A percentile compares a stretch with the other conserved stretches of the same genome.
phyloP scores from a whole-genome alignment of 257 asterid genomes.

The Ehretia macrophylla region DNA sequence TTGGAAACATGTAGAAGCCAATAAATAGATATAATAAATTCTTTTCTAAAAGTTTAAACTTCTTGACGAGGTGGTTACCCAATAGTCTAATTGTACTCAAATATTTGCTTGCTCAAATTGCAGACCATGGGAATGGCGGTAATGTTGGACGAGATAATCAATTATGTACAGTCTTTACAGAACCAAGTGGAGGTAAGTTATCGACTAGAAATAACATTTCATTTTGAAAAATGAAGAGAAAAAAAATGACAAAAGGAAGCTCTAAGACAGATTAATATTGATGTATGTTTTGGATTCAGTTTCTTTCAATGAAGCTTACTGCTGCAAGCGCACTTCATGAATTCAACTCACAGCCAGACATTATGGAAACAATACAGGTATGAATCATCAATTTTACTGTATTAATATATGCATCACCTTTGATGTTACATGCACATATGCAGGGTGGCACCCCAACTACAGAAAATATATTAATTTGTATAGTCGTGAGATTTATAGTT shows the following conservation, averaged over 20 bases:
- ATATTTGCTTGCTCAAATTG: constrained; percentile 14
- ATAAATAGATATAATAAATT: no score
- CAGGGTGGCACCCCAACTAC: no score
- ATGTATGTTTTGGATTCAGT: constrained; percentile 34
- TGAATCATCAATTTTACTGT: not conserved
- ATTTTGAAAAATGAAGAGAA: not conserved
- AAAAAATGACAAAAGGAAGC: no score
- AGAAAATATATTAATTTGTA: no score
- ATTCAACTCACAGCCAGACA: constrained; percentile 55
- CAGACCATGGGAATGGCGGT: constrained; percentile 98
- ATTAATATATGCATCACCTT: no score
- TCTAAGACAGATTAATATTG: constrained; percentile 7
- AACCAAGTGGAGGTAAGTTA: constrained; percentile 81
- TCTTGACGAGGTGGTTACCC: no score
- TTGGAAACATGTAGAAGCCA: no score
- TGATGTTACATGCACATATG: no score
- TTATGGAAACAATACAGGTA: constrained; percentile 53
- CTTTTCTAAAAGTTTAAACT: no score
- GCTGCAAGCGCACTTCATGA: constrained; percentile 66
- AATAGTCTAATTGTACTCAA: no score
- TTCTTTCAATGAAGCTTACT: constrained; percentile 81
- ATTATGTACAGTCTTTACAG: constrained; percentile 83
- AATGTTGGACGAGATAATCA: constrained; percentile 90
- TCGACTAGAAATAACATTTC: not conserved
- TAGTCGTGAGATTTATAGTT: no score